These are phyloP conservation scores for Cyclotella choctawhatcheeana DNA, from an alignment of 108 stramenopile genomes.

Conservation along the genomic window DNA sequence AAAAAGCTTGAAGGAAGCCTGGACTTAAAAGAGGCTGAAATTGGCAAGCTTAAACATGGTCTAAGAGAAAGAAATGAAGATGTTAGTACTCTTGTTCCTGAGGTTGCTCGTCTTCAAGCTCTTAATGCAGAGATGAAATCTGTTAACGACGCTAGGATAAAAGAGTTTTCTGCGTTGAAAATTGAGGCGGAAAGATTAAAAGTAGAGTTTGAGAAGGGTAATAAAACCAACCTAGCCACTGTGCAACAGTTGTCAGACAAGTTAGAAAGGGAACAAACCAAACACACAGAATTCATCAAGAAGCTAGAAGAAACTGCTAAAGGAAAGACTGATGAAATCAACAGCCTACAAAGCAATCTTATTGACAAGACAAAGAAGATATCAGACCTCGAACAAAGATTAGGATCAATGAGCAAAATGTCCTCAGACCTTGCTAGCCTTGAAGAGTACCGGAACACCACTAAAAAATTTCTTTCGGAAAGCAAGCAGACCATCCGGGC, in stretches of 20 bases:
- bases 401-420: slow-evolving; percentile 15
- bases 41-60: slow-evolving; percentile 26
- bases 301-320: slow-evolving; percentile 34
- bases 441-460: slow-evolving; percentile 9
- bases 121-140: slow-evolving; percentile 34
- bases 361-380: slow-evolving; percentile 30
- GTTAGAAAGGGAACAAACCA: slow-evolving; percentile 26
- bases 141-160: slow-evolving; percentile 20
- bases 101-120: slow-evolving; percentile 43
- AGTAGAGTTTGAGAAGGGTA: slow-evolving; percentile 35
- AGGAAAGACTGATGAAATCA: slow-evolving; percentile 31
- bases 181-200: slow-evolving; percentile 33
- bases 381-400: slow-evolving; percentile 33
- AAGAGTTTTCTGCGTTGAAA: slow-evolving; percentile 34
- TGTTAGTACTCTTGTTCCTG: slow-evolving; percentile 42
- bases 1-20: slow-evolving; percentile 20
- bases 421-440: slow-evolving; percentile 9
- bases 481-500: slow-evolving; percentile 26
- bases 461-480: slow-evolving; percentile 36
- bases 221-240: slow-evolving; percentile 15
- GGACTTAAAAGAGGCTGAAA: slow-evolving; percentile 25
- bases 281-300: slow-evolving; percentile 33
- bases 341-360: slow-evolving; percentile 17
- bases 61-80: slow-evolving; percentile 37
- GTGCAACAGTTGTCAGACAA: slow-evolving; percentile 27